phyloP scores from a whole-genome alignment of 2,329 filamentous ascomycete species.

The Trichoderma oligosporum region DNA sequence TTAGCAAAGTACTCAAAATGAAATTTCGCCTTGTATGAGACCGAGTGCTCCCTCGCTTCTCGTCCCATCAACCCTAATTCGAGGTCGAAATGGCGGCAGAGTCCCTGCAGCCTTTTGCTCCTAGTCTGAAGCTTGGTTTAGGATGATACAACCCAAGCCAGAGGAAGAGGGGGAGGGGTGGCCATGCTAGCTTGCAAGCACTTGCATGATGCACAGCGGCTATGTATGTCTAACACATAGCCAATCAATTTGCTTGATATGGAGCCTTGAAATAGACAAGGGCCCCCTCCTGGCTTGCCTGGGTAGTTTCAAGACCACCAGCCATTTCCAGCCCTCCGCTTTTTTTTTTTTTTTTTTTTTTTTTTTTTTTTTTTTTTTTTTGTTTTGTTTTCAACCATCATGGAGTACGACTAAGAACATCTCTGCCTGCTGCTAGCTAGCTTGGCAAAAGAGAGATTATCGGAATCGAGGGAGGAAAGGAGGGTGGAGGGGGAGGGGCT shows the following conservation, averaged over 20 bases:
- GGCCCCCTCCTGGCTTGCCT: conserved; percentile 29
- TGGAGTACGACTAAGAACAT: conserved; percentile 1
- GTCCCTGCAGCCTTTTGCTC: conserved; percentile 21
- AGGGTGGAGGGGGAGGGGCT: too few species aligned
- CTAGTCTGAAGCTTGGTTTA: conserved; percentile 18
- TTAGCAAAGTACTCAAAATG: background rate
- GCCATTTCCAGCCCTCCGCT: conserved; percentile 17
- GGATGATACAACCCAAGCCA: conserved; percentile 12
- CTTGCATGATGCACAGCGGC: conserved; percentile 43
- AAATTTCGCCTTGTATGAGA: conserved; percentile 1
- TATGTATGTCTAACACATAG: conserved; percentile 38
- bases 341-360: conserved; percentile 7
- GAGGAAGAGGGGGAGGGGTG: conserved; percentile 20
- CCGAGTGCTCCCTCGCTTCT: background rate
- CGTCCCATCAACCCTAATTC: background rate
- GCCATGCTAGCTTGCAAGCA: conserved; percentile 32
- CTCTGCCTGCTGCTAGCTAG: background rate
- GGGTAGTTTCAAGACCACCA: conserved; percentile 30
- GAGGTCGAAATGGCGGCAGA: conserved; percentile 14
- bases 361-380: background rate
- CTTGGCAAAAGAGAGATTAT: background rate
- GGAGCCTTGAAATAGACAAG: conserved; percentile 26
- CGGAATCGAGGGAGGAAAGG: background rate
- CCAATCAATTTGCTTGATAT: conserved; percentile 30
- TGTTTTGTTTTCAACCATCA: background rate